Base-by-base conservation (phyloP, 2,329 filamentous ascomycete genomes). In the Coniella lustricola region DNA sequence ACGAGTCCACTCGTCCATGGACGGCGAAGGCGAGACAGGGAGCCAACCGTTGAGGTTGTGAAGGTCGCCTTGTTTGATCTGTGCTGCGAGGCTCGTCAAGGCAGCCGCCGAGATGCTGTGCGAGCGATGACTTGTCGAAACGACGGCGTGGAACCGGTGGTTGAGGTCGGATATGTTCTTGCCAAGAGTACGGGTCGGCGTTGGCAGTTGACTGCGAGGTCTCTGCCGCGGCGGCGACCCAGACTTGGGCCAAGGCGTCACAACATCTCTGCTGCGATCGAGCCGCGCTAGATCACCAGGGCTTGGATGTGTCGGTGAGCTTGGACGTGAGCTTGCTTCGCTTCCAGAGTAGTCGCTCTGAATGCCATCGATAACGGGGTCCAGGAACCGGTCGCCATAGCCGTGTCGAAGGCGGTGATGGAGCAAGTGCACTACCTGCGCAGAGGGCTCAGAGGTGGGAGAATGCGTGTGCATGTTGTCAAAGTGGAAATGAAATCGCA, bases 31-130 rank as follows among this genome's bases (percentile, higher is more conserved):
- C 16, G 20, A 35, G n/a, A 21, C 42, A 3, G 32, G 20, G 7
- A 44, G n/a, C 14, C 32, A n/a, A 9, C 32, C 42, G 20, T 44
- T 33, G 10, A 44, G 42, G 21, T 44, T 44, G 8, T 44, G 20
- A 12, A 36, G 13, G 2, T 33, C 42, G 14, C 32, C 42, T 5
- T 31, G 13, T n/a, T 36, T 36, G n/a, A 44, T 35, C 25, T 35
- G 18, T 14, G 31, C n/a, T 7, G 16, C 42, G 13, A 35, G 33
- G 7, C 20, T 4, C n/a, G 34, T 14, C 42, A 35, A 22, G 9
- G 35, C 4, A 2, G 18, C 20, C 25, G 17, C 32, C 7, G 20
- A 22, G 31, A 22, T n/a, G 7, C 9, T 44, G 20, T 35, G 42
- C n/a, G 33, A 35, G 7, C 39, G 25, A 16, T 16, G 10, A 12